Evolutionary conservation across 139 green algal genomes (phyloP).

Genomic region (Chlamydomonas eustigma): DNA sequence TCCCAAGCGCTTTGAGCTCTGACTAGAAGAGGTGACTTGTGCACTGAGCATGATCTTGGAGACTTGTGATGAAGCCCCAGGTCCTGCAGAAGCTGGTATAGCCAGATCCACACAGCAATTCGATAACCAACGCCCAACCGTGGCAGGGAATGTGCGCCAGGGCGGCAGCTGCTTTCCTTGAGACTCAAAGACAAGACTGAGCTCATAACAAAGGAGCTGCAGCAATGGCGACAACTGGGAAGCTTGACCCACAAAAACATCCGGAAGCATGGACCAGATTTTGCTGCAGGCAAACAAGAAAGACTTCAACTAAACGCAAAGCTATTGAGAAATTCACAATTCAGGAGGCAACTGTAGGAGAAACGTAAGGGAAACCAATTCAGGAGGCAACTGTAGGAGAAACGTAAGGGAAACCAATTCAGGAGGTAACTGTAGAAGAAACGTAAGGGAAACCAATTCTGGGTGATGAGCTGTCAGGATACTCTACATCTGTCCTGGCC

Average conservation of each 20-base stretch:
- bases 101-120: background rate
- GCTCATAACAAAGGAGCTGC: background rate
- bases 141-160: background rate
- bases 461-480: no score
- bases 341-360: no score
- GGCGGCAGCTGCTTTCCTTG: background rate
- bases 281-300: background rate
- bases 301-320: background rate
- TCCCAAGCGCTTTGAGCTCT: no score
- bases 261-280: background rate
- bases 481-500: no score
- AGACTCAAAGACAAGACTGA: background rate
- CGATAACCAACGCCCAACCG: background rate
- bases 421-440: no score
- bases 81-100: background rate
- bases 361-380: no score
- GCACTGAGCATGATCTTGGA: background rate
- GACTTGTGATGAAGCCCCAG: background rate
- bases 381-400: no score
- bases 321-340: no score
- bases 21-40: no score
- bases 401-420: no score
- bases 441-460: no score
- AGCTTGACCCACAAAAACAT: background rate
- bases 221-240: background rate